Percentiles rank a stretch among this genome's conserved stretches.
Evolutionary conservation across 2,329 filamentous ascomycete species (phyloP).

Genomic region (Raffaelea ambrosiae): DNA sequence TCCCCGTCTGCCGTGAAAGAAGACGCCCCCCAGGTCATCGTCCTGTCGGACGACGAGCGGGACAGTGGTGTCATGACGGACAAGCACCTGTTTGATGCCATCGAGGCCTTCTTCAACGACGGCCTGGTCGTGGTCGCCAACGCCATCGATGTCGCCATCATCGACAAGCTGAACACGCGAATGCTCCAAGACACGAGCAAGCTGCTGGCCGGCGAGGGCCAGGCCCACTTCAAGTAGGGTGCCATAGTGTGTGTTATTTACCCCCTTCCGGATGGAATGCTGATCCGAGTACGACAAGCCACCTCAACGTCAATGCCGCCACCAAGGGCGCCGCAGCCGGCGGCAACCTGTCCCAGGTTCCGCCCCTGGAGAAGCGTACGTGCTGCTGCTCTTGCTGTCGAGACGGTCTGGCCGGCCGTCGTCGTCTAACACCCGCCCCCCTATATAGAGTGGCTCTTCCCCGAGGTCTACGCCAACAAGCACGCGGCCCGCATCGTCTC

Average conservation of each 20-base stretch:
- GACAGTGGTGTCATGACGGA: conserved; percentile 16
- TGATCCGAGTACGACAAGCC: conserved; percentile 8
- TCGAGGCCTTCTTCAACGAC: conserved; percentile 18
- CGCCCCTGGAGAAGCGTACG: conserved; percentile 14
- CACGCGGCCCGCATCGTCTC: conserved; percentile 13
- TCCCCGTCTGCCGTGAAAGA: background rate
- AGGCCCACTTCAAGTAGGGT: conserved; percentile 10
- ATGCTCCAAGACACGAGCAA: conserved; percentile 16
- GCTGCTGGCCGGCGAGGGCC: conserved; percentile 13
- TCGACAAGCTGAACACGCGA: conserved; percentile 19
- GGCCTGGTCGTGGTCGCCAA: conserved; percentile 18
- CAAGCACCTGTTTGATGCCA: conserved; percentile 17
- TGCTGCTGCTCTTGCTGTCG: too few species aligned
- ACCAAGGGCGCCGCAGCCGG: conserved; percentile 14
- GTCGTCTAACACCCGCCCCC: background rate
- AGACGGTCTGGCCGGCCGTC: too few species aligned
- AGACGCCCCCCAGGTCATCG: conserved; percentile 7
- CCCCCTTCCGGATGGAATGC: conserved; percentile 2
- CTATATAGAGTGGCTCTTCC: conserved; percentile 15
- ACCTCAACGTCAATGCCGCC: conserved; percentile 12
- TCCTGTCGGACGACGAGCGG: conserved; percentile 16
- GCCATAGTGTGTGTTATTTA: conserved; percentile 2
- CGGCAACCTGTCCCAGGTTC: conserved; percentile 17
- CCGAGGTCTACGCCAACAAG: conserved; percentile 21
- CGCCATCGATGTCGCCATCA: conserved; percentile 16